Evolutionary conservation across 169 alveolate species (phyloP).

Genomic region (Babesia ovis): DNA sequence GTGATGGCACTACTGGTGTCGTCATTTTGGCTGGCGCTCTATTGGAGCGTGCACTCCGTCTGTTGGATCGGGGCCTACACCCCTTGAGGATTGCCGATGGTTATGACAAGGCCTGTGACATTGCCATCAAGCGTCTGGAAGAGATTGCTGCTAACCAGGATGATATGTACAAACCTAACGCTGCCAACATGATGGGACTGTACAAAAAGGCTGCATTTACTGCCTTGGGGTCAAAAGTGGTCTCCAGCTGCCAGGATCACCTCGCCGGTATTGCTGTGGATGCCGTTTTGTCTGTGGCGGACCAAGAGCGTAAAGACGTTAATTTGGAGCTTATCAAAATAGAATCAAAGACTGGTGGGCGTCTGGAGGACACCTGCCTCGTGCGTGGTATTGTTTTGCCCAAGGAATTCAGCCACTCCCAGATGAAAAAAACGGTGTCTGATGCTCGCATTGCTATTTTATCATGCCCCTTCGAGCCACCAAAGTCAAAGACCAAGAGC

Average conservation of each 20-base stretch:
- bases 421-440: constrained; percentile 91
- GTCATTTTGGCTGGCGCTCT: constrained; percentile 99
- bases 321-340: constrained; percentile 97
- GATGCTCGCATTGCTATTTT: constrained; percentile 97
- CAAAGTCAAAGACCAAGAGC: constrained; percentile 99
- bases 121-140: constrained; percentile 89
- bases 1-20: constrained; percentile 99
- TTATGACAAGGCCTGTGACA: constrained; percentile 95
- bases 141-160: constrained; percentile 84
- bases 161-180: constrained; percentile 61
- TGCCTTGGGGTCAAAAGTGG: constrained; percentile 97
- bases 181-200: constrained; percentile 65
- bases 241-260: constrained; percentile 88
- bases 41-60: constrained; percentile 90
- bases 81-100: constrained; percentile 98
- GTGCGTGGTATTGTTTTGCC: constrained; percentile 95
- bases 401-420: constrained; percentile 99
- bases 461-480: constrained; percentile 99
- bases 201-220: constrained; percentile 91
- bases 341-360: constrained; percentile 96
- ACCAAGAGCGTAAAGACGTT: constrained; percentile 95
- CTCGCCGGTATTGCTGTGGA: constrained; percentile 94
- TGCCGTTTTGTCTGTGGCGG: constrained; percentile 98
- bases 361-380: constrained; percentile 93
- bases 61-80: constrained; percentile 96